Percentiles rank a stretch among this genome's conserved stretches.
Evolutionary conservation across 257 asterid species (phyloP).

Genomic region (Parsonsia alboflavescens): DNA sequence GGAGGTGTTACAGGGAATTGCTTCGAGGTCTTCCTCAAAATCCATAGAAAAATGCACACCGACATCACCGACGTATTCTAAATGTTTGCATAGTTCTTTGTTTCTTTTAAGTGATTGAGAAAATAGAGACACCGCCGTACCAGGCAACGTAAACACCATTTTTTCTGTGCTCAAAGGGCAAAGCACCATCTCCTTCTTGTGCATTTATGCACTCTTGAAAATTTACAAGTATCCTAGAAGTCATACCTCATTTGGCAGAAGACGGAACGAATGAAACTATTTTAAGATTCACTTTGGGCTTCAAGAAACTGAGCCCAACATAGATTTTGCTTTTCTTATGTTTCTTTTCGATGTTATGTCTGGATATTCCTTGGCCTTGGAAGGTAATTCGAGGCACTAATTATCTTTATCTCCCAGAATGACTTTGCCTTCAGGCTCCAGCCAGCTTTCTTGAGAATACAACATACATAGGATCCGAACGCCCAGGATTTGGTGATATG

Average conservation of each 20-base stretch:
- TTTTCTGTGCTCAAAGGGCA: slow-evolving; percentile 3
- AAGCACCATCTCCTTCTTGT: neutral
- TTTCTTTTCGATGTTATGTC: neutral
- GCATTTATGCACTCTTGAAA: neutral
- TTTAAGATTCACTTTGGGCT: no score
- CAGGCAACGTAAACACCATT: neutral
- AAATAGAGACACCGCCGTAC: slow-evolving; percentile 3
- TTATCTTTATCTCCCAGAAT: neutral
- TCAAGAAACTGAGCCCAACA: no score
- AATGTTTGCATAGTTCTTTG: neutral
- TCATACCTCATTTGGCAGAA: no score
- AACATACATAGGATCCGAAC: slow-evolving; percentile 83
- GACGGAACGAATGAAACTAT: no score
- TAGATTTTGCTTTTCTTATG: neutral
- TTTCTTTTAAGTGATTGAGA: neutral
- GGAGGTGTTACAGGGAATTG: neutral
- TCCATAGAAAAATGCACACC: neutral
- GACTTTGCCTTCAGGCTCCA: slow-evolving; percentile 32
- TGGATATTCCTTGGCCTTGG: neutral
- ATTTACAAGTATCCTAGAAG: no score
- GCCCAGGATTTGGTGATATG: slow-evolving; percentile 87
- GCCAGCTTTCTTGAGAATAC: slow-evolving; percentile 75
- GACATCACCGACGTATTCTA: slow-evolving; percentile 6
- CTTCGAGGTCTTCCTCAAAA: slow-evolving; percentile 1
- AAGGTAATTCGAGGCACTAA: neutral